Percentiles rank a stretch among this genome's conserved stretches.
Conservation (phyloP, 345 rosid species). For the Citrus maxima region DNA sequence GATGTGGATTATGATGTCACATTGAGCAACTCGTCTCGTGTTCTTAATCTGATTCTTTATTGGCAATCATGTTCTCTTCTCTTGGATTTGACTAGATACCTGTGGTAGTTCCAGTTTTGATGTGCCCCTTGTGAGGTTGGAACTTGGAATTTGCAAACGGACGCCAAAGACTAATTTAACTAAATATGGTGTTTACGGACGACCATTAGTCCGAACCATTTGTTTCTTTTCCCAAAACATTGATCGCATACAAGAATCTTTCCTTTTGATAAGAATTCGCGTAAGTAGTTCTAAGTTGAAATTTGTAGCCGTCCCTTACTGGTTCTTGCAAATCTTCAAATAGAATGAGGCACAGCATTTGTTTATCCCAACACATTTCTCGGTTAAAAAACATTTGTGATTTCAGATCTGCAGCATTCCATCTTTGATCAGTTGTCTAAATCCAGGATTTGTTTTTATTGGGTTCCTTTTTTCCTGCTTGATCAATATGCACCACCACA, state of each 20-base stretch:
- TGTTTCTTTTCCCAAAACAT: neutral
- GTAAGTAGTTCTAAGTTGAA: neutral
- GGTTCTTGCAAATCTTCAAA: neutral
- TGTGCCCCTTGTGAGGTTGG: neutral
- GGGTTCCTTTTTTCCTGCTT: neutral
- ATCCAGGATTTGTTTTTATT: neutral
- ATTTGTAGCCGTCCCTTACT: neutral
- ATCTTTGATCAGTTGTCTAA: neutral
- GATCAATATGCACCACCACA: neutral
- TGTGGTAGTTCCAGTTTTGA: neutral
- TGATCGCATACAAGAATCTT: neutral
- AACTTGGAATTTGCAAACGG: neutral
- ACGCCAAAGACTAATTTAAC: neutral
- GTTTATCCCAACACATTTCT: neutral
- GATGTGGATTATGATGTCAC: neutral
- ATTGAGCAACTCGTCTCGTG: neutral
- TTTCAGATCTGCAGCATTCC: neutral
- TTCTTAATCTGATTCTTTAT: neutral
- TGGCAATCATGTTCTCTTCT: neutral
- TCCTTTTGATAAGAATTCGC: neutral
- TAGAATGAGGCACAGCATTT: no score
- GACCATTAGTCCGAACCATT: neutral
- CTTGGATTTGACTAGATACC: neutral
- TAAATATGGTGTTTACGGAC: no score
- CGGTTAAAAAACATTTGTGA: neutral